A percentile compares a stretch with the other conserved stretches of the same genome.
Evolutionary conservation across 441 rosid species (phyloP).

Genomic region (Croton laevigatus): DNA sequence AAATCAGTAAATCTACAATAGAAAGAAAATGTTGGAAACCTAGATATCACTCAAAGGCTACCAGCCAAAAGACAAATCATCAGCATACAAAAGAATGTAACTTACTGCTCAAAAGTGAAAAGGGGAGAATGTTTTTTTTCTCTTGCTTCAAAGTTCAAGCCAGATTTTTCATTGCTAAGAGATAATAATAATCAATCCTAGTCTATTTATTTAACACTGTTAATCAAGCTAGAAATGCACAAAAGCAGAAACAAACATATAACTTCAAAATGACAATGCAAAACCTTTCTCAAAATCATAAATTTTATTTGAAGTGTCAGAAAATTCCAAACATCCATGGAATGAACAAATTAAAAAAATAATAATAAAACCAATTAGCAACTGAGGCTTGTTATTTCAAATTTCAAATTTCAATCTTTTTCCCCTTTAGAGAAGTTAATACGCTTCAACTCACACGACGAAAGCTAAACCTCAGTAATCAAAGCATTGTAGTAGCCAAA

Average conservation of each 20-base stretch:
- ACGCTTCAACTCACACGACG: background rate
- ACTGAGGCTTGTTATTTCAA: background rate
- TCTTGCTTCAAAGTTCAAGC: background rate
- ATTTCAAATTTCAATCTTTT: background rate
- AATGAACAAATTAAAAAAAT: background rate
- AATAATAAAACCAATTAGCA: background rate
- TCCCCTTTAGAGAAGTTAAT: background rate
- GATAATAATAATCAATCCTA: background rate
- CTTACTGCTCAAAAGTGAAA: background rate
- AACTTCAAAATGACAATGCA: background rate
- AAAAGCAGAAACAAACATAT: background rate
- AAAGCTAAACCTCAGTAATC: background rate
- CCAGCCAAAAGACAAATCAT: background rate
- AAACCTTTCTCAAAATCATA: background rate
- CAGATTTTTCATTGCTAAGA: background rate
- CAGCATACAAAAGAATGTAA: background rate
- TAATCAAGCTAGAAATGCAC: background rate
- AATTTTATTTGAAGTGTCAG: background rate
- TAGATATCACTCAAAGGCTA: background rate
- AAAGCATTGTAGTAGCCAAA: background rate
- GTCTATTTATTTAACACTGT: background rate
- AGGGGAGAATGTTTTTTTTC: background rate
- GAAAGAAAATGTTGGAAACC: background rate
- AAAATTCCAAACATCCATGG: background rate
- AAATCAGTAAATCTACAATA: background rate